These are phyloP conservation scores for Coemansia sp. DNA, from an alignment of 192 early-diverging fungal species.

Conservation along the genomic window DNA sequence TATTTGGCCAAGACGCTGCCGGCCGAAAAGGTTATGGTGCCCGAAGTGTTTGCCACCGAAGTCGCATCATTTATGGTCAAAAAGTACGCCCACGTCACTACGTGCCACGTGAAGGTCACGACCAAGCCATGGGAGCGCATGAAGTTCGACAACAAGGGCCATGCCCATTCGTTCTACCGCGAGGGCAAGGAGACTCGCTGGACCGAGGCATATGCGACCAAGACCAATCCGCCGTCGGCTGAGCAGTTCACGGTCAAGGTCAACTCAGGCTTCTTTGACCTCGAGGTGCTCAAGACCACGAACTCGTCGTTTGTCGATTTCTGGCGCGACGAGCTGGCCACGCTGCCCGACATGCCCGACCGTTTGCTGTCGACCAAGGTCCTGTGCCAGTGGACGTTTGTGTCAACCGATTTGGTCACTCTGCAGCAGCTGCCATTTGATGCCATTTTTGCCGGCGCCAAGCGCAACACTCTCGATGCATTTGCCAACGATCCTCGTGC, in stretches of 20 bases:
- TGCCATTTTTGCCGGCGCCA: constrained; percentile 61
- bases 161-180: constrained; percentile 70
- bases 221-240: constrained; percentile 26
- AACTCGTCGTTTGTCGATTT: constrained; percentile 77
- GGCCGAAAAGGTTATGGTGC: constrained; percentile 63
- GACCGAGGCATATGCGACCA: constrained; percentile 57
- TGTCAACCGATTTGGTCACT: constrained; percentile 7
- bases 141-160: constrained; percentile 58
- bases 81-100: constrained; percentile 68
- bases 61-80: constrained; percentile 70
- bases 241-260: constrained; percentile 40
- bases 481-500: constrained; percentile 70
- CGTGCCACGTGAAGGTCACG: constrained; percentile 64
- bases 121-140: constrained; percentile 78
- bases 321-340: constrained; percentile 71
- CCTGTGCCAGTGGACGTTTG: constrained; percentile 62
- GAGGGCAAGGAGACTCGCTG: constrained; percentile 70
- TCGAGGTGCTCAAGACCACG: constrained; percentile 82
- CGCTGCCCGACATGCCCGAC: constrained; percentile 69
- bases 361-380: constrained; percentile 76
- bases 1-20: constrained; percentile 66
- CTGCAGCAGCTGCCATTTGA: constrained; percentile 55
- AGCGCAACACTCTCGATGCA: constrained; percentile 66
- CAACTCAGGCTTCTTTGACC: constrained; percentile 68
- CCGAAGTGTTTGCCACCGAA: constrained; percentile 71